Conservation (phyloP, 352 stramenopile species). For the Phytophthora niederhauseri region DNA sequence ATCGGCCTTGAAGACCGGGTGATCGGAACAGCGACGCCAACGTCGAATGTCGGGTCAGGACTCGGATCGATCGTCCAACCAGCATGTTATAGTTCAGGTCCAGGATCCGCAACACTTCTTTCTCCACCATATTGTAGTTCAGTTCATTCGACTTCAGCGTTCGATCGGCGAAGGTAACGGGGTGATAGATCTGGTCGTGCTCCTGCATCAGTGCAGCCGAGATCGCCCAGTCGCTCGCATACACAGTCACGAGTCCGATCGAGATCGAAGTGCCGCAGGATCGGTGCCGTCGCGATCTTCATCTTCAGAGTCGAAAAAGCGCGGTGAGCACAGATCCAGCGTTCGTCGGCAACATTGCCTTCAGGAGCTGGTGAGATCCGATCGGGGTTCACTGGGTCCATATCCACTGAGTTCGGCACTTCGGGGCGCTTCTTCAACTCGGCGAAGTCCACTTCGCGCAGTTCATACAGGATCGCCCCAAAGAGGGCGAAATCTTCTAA, state of each 20-base stretch:
- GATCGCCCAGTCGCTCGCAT: constrained; percentile 26
- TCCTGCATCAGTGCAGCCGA: constrained; percentile 11
- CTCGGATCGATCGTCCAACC: background rate
- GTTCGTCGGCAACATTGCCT: background rate
- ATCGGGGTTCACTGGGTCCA: background rate
- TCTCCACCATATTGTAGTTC: constrained; percentile 2
- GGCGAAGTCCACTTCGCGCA: constrained; percentile 12
- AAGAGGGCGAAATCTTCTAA: constrained; percentile 15
- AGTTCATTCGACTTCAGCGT: constrained; percentile 24
- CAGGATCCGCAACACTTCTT: constrained; percentile 6
- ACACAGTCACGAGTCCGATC: constrained; percentile 10
- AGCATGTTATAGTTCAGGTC: constrained; percentile 14
- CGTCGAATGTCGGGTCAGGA: constrained; percentile 8
- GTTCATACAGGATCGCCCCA: too few species aligned
- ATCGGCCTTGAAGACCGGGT: background rate
- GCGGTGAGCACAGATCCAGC: background rate
- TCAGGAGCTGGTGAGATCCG: background rate
- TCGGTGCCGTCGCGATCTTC: constrained; percentile 15
- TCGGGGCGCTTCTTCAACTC: background rate
- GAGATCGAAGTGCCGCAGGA: constrained; percentile 26
- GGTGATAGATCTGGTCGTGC: constrained; percentile 7
- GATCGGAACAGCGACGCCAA: constrained; percentile 18
- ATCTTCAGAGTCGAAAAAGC: constrained; percentile 3
- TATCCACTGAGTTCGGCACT: background rate
- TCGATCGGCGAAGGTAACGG: constrained; percentile 14